A percentile compares a stretch with the other conserved stretches of the same genome.
These are phyloP conservation scores for Hericium rajendrae DNA, from an alignment of 768 basidiomycete genomes.

Conservation along the genomic window DNA sequence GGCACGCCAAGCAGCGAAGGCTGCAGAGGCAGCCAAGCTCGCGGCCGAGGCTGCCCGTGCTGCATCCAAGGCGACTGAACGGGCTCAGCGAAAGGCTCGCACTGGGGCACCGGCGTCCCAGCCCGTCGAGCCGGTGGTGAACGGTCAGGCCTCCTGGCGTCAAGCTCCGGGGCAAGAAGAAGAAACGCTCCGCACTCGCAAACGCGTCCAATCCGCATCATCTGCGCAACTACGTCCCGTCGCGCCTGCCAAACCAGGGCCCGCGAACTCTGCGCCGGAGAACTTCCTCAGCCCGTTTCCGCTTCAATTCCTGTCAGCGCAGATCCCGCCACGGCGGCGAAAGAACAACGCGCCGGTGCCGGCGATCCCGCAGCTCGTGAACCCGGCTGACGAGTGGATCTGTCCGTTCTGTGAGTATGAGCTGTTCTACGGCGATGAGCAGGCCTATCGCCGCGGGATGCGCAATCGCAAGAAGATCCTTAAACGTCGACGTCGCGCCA, in stretches of 20 bases:
- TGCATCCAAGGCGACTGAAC: constrained; percentile 23
- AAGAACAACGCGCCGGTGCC: constrained; percentile 18
- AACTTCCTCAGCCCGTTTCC: constrained; percentile 51
- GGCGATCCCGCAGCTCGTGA: constrained; percentile 30
- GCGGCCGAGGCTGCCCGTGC: constrained; percentile 30
- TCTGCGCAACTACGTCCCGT: constrained; percentile 87
- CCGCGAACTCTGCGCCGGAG: constrained; percentile 31
- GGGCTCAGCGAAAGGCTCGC: constrained; percentile 8
- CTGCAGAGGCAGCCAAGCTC: constrained; percentile 39
- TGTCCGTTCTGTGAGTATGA: constrained; percentile 92
- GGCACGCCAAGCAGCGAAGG: constrained; percentile 55
- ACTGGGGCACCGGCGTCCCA: constrained; percentile 27
- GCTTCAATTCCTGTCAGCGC: constrained; percentile 57
- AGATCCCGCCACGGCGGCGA: constrained; percentile 43
- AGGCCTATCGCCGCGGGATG: constrained; percentile 53
- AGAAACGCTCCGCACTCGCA: constrained; percentile 84
- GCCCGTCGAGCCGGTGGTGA: constrained; percentile 24
- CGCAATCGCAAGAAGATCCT: constrained; percentile 73
- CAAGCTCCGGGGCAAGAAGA: constrained; percentile 58
- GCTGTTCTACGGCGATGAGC: constrained; percentile 81
- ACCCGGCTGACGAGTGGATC: constrained; percentile 82
- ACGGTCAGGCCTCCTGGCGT: constrained; percentile 17
- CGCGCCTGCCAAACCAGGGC: constrained; percentile 48
- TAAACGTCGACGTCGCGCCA: constrained; percentile 55
- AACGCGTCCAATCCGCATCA: constrained; percentile 96